phyloP scores from a whole-genome alignment of 192 early-diverging fungal species.

The Entophlyctis luteolus region DNA sequence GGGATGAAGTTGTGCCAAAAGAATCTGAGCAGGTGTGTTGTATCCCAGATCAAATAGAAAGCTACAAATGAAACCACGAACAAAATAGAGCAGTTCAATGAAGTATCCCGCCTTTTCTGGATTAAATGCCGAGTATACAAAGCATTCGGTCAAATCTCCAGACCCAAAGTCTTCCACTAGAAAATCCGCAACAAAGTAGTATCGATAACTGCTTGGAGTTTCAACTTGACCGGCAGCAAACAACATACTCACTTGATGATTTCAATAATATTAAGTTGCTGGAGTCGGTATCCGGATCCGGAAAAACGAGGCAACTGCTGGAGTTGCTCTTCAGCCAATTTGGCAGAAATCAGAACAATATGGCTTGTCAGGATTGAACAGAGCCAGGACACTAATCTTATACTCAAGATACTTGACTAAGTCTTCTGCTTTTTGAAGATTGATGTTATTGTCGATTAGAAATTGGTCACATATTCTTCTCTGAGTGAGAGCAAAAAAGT shows the following conservation, averaged over 20 bases:
- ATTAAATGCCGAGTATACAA: neutral
- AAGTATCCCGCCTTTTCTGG: neutral
- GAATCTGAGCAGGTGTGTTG: conserved; percentile 22
- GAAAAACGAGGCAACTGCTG: conserved; percentile 14
- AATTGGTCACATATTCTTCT: neutral
- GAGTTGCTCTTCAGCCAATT: conserved; percentile 16
- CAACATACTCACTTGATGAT: conserved; percentile 23
- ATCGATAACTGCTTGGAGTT: conserved; percentile 18
- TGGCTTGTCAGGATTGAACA: neutral
- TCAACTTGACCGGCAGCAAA: conserved; percentile 17
- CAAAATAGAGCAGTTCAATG: conserved; percentile 23
- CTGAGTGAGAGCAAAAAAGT: no score
- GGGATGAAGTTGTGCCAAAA: conserved; percentile 33
- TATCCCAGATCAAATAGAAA: conserved; percentile 26
- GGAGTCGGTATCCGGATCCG: conserved; percentile 1
- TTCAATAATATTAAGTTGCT: neutral
- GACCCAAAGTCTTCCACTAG: conserved; percentile 6
- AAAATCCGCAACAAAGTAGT: conserved; percentile 1
- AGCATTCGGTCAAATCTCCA: neutral
- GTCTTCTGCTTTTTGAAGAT: neutral
- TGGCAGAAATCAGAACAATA: neutral
- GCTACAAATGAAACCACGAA: conserved; percentile 27
- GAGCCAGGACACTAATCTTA: neutral
- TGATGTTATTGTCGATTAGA: neutral
- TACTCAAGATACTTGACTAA: no score